Evolutionary conservation across 768 basidiomycete genomes (phyloP), one percentile per base, ranked within the genome.

Genomic region (Gymnopilus dilepis): DNA sequence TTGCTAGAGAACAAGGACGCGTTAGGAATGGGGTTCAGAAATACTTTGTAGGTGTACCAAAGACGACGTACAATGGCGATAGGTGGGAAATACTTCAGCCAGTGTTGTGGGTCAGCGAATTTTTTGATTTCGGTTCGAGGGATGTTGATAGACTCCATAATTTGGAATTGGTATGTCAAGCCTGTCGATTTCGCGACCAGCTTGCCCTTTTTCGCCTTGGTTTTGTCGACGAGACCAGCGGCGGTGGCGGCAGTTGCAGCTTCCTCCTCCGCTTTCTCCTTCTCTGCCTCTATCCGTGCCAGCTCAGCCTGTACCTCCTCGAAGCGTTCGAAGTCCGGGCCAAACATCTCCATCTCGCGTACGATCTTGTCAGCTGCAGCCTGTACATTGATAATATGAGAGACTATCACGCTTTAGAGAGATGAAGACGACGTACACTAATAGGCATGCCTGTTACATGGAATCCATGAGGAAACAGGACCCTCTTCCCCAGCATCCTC

Each of bases 381-480:
- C 97, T 98, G 61, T 1, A 47, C 55, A 41, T 45, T 26, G 52
- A 64, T 30, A 60, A 15, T 38, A 54, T 1, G 15, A n/a, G n/a
- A n/a, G n/a, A n/a, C n/a, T n/a, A n/a, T n/a, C n/a, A n/a, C n/a
- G n/a, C n/a, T n/a, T n/a, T n/a, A n/a, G n/a, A n/a, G n/a, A n/a
- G n/a, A n/a, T n/a, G n/a, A n/a, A n/a, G n/a, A 6, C 30, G 24
- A 78, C 89, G 61, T 63, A 94, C 97, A 86, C 98, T 99, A 83
- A 99, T 99, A 38, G 97, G 97, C 94, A 99, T 92, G 33, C 97
- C 97, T 5, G 97, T 99, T 68, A 92, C 93, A 78, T 99, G 97
- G 76, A 97, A 92, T 50, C 94, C 97, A 70, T 96, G 91, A n/a
- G 97, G 97, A 78, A 98, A 99, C 67, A 99, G 77, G 28, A 91